These are phyloP conservation scores for Cutaneotrichosporon sp. DNA, from an alignment of 1,284 basidiomycete genomes.

Conservation along the genomic window DNA sequence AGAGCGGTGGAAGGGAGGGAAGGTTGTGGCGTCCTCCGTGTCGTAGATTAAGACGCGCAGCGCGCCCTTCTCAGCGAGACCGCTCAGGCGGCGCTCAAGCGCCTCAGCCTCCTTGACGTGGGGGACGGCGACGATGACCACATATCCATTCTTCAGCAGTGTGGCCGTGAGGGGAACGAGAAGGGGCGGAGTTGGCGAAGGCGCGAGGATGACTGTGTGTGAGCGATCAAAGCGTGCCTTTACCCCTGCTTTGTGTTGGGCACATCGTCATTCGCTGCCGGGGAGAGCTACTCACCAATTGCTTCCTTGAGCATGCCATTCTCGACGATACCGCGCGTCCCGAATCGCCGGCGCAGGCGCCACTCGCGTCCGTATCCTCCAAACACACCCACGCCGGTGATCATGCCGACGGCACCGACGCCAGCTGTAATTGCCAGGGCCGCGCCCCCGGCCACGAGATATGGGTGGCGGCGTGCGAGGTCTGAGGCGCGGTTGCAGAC, in stretches of 20 bases:
- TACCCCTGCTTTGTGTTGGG: too few relatives aligned
- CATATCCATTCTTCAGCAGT: constrained; percentile 44
- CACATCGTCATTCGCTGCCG: too few relatives aligned
- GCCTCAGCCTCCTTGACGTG: constrained; percentile 44
- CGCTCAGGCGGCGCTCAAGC: constrained; percentile 38
- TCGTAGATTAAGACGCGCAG: constrained; percentile 47
- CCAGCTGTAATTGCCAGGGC: constrained; percentile 32
- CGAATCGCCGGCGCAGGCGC: constrained; percentile 23
- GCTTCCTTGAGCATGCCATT: constrained; percentile 48
- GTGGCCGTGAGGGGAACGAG: constrained; percentile 40
- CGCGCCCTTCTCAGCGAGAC: constrained; percentile 37
- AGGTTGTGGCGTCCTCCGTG: constrained; percentile 43
- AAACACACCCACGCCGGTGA: constrained; percentile 15
- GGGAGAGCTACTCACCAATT: constrained; percentile 34
- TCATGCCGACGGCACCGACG: constrained; percentile 27
- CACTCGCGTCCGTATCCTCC: constrained; percentile 8
- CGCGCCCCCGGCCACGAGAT: constrained; percentile 19
- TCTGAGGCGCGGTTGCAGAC: constrained; percentile 8
- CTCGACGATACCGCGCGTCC: constrained; percentile 32
- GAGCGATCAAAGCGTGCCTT: constrained; percentile 10
- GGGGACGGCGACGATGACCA: constrained; percentile 46
- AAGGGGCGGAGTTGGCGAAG: constrained; percentile 39
- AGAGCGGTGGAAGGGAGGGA: constrained; percentile 47
- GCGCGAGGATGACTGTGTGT: constrained; percentile 39
- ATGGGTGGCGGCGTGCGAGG: constrained; percentile 16